phyloP scores from a whole-genome alignment of 1,139 yeast species.

The Pichia kudriavzevii region DNA sequence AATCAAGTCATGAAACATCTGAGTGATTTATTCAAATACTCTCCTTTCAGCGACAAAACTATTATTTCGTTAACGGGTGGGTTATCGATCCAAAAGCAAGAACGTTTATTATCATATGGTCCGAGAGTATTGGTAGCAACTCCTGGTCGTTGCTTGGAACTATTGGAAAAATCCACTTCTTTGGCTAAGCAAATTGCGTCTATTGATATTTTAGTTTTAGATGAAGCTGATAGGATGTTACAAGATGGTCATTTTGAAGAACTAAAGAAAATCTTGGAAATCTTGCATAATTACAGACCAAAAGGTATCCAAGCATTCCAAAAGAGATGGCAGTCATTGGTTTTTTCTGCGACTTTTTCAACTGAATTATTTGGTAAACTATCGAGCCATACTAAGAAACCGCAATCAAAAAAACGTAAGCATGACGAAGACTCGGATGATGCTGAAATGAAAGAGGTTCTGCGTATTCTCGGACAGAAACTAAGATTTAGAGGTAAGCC shows the following conservation, averaged over 20 bases:
- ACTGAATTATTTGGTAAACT: conserved; percentile 74
- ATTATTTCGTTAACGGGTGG: conserved; percentile 92
- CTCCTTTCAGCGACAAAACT: conserved; percentile 49
- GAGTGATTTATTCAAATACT: conserved; percentile 49
- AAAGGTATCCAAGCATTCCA: conserved; percentile 27
- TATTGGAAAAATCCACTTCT: conserved; percentile 56
- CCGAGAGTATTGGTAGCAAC: conserved; percentile 90
- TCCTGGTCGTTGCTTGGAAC: conserved; percentile 88
- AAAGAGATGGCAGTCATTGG: conserved; percentile 75
- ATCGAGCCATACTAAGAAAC: conserved; percentile 32
- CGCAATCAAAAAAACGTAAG: conserved; percentile 27
- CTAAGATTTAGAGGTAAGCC: conserved; percentile 56
- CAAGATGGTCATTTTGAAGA: conserved; percentile 98
- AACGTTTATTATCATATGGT: conserved; percentile 61
- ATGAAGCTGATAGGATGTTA: conserved; percentile 94
- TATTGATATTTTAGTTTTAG: conserved; percentile 70
- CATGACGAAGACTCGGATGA: conserved; percentile 43
- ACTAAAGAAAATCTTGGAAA: conserved; percentile 69
- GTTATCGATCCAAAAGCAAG: conserved; percentile 86
- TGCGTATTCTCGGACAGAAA: conserved; percentile 49
- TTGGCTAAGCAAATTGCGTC: conserved; percentile 50
- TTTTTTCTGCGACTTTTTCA: conserved; percentile 92
- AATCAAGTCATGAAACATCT: conserved; percentile 87
- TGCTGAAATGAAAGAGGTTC: conserved; percentile 31
- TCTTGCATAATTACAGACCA: conserved; percentile 36